Base-by-base conservation (phyloP, 108 stramenopile species). In the Pinguiococcus pyrenoidosus region DNA sequence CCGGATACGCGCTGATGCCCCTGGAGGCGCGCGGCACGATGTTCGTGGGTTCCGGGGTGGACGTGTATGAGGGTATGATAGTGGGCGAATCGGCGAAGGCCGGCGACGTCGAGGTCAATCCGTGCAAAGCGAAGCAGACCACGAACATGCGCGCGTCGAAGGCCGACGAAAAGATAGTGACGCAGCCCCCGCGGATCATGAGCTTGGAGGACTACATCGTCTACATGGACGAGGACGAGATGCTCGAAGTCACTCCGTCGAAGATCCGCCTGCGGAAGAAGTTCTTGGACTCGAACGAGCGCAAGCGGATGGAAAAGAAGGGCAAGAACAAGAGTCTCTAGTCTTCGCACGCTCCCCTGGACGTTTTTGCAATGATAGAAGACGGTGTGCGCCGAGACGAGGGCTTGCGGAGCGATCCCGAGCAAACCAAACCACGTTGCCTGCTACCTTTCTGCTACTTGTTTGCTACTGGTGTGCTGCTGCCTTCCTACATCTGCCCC, bases 1-100 rank as follows among this genome's bases (percentile, higher is more conserved):
- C 91, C 26, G 72, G 88, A 4, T 90, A 90, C 62, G 92, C 91
- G 27, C 67, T 93, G 27, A 74, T 77, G 44, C 76, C 82, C 44
- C 77, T 91, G 0, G 89, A 98, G 69, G 83, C 83, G 26, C 78
- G 96, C 46, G 96, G 96, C 32, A 71, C 81, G 33, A 68, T 98
- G 60, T 88, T 98, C 54, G 72, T 83, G 41, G 26, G 40, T 18
- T 13, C 35, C 16, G 59, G 59, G 27, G 37, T 48, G 26, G 85
- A 90, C 14, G 80, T 87, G 4, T 99, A 99, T 80, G 79, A 86
- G 69, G 86, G 86, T 29, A 92, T 93, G 91, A 81, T 95, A 18
- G 32, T 98, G 46, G 96, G 96, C 18, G 92, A 91, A 46, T 79
- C 91, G 54, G 85, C 85, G 71, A 82, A 91, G 12, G 79, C 87